Conservation (phyloP, 2,329 filamentous ascomycete genomes). For the Paracorniculantispora psalliotae region DNA sequence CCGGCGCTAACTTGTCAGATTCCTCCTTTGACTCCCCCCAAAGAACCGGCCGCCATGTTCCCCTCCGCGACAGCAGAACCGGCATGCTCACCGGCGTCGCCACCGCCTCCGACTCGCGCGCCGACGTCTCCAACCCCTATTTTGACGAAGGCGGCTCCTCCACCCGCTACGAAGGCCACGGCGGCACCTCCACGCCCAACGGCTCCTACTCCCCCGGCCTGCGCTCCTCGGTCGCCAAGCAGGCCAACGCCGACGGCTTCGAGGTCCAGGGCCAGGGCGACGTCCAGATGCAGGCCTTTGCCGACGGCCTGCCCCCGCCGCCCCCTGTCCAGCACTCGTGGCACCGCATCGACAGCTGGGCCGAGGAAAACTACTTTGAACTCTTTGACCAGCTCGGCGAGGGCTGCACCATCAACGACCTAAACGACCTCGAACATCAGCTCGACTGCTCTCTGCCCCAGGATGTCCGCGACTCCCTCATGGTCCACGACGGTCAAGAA, state of each 20-base stretch:
- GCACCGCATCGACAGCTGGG: slow-evolving; percentile 90
- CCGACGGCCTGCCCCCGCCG: slow-evolving; percentile 82
- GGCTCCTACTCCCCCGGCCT: slow-evolving; percentile 87
- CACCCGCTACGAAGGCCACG: slow-evolving; percentile 42
- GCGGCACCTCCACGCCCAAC: slow-evolving; percentile 46
- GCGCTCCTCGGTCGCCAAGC: slow-evolving; percentile 68
- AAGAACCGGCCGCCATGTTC: slow-evolving; percentile 83
- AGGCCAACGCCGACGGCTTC: slow-evolving; percentile 58
- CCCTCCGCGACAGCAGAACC: slow-evolving; percentile 76
- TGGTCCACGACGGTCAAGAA: slow-evolving; percentile 94
- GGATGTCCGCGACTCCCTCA: slow-evolving; percentile 87
- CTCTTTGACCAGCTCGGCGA: slow-evolving; percentile 90
- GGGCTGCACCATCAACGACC: slow-evolving; percentile 85
- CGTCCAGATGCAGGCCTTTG: slow-evolving; percentile 95
- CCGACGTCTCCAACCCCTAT: slow-evolving; percentile 76
- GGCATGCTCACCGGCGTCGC: slow-evolving; percentile 81
- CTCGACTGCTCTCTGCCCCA: slow-evolving; percentile 90
- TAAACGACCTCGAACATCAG: slow-evolving; percentile 95
- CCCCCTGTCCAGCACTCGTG: slow-evolving; percentile 87
- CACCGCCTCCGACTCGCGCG: slow-evolving; percentile 82
- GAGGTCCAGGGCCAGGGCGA: slow-evolving; percentile 71
- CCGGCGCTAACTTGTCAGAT: slow-evolving; percentile 49
- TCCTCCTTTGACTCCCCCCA: slow-evolving; percentile 91
- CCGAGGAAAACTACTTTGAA: slow-evolving; percentile 92
- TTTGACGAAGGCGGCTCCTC: slow-evolving; percentile 63